phyloP scores from a whole-genome alignment of 768 basidiomycete species.

The Russula lepida region DNA sequence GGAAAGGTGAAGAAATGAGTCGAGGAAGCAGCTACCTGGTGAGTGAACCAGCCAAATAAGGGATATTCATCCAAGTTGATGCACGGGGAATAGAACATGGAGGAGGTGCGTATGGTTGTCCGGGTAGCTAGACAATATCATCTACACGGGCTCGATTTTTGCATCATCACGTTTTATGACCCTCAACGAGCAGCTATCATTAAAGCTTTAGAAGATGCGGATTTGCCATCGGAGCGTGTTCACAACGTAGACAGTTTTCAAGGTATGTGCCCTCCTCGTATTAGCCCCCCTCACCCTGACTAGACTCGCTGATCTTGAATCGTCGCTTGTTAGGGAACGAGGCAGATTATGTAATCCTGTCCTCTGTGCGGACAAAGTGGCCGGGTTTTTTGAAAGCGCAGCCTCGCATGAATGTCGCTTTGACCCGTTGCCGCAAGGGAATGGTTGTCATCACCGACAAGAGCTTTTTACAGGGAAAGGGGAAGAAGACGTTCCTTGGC shows the following conservation, averaged over 20 bases:
- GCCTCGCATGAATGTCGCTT: slow-evolving; percentile 40
- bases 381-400: slow-evolving; percentile 40
- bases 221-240: slow-evolving; percentile 27
- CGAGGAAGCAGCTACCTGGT: slow-evolving; percentile 24
- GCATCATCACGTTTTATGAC: slow-evolving; percentile 48
- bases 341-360: slow-evolving; percentile 41
- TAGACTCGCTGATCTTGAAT: not conserved
- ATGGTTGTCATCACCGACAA: slow-evolving; percentile 42
- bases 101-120: slow-evolving; percentile 6
- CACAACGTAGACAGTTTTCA: slow-evolving; percentile 13
- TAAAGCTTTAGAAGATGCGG: slow-evolving; percentile 27
- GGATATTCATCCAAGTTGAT: not conserved
- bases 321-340: slow-evolving; percentile 37
- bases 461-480: slow-evolving; percentile 31
- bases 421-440: slow-evolving; percentile 37
- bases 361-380: slow-evolving; percentile 38
- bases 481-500: slow-evolving; percentile 38
- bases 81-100: not conserved
- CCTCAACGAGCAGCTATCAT: slow-evolving; percentile 41
- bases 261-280: not conserved
- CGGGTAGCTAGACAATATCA: slow-evolving; percentile 4
- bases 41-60: not conserved
- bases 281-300: not conserved
- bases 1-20: slow-evolving; percentile 32
- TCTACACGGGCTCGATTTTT: slow-evolving; percentile 26